Conservation (phyloP, 148 eudicot species). For the Chenopodium quinoa region DNA sequence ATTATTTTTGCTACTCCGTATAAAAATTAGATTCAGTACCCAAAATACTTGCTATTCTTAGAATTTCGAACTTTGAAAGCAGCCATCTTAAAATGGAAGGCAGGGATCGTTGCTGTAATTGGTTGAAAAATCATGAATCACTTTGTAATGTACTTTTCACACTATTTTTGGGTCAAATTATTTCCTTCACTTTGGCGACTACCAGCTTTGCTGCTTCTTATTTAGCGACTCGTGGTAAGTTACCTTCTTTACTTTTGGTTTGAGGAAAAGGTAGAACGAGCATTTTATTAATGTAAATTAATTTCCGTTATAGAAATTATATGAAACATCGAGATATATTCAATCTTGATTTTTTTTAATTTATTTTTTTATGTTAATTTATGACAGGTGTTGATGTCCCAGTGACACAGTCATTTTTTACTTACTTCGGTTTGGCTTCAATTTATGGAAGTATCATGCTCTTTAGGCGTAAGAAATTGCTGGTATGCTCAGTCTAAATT, state of each 20-base stretch:
- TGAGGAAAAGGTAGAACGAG: too few species aligned
- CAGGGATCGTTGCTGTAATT: slow-evolving; percentile 5
- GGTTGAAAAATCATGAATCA: slow-evolving; percentile 30
- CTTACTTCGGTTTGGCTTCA: slow-evolving; percentile 56
- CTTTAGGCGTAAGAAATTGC: slow-evolving; percentile 58
- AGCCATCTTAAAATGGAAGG: slow-evolving; percentile 8
- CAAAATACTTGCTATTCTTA: neutral
- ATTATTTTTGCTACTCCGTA: too few species aligned
- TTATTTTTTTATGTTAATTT: neutral
- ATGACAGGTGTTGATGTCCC: slow-evolving; percentile 74
- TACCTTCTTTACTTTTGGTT: too few species aligned
- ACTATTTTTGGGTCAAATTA: slow-evolving; percentile 59
- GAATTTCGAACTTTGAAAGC: neutral
- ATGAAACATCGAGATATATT: neutral
- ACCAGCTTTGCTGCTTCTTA: slow-evolving; percentile 51
- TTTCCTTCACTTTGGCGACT: slow-evolving; percentile 55
- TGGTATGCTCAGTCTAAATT: slow-evolving; percentile 31
- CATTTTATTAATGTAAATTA: too few species aligned
- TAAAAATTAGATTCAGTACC: neutral
- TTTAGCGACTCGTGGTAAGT: slow-evolving; percentile 46
- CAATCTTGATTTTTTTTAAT: neutral
- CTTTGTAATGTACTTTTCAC: slow-evolving; percentile 21
- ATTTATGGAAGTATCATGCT: slow-evolving; percentile 76
- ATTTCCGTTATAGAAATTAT: too few species aligned
- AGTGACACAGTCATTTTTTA: slow-evolving; percentile 64